Conservation (phyloP, 345 rosid species). For the Camelina laxa region DNA sequence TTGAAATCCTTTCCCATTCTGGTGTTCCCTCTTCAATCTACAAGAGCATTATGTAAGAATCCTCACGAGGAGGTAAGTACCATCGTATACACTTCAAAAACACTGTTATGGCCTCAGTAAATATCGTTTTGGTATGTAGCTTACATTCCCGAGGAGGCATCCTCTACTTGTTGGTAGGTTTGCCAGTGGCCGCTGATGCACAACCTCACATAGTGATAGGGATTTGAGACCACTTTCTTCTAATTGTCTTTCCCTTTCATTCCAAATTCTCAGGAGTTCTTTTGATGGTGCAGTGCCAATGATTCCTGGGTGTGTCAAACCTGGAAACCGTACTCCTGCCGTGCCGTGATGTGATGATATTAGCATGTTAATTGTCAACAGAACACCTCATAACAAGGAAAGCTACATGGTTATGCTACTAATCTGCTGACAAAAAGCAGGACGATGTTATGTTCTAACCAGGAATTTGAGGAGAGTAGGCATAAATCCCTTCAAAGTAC, state of each 20-base stretch:
- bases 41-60: conserved; percentile 23
- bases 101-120: background rate
- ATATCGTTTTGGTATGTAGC: background rate
- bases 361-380: background rate
- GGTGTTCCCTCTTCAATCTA: conserved; percentile 67
- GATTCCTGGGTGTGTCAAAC: conserved; percentile 86
- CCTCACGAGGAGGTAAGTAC: background rate
- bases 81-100: background rate
- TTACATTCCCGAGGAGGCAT: conserved; percentile 74
- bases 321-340: conserved; percentile 86
- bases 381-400: background rate
- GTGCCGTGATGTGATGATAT: background rate
- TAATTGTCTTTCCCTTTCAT: conserved; percentile 73
- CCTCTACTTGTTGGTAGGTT: conserved; percentile 74
- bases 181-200: conserved; percentile 84
- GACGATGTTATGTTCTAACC: conserved; percentile 46
- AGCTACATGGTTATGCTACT: background rate
- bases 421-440: background rate
- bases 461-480: conserved; percentile 86
- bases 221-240: conserved; percentile 63
- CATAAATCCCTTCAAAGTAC: conserved; percentile 90
- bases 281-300: conserved; percentile 88
- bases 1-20: conserved; percentile 79
- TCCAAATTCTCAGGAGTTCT: conserved; percentile 81
- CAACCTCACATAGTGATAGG: conserved; percentile 68